These are phyloP conservation scores for Monilinia polystroma DNA, from an alignment of 2,329 filamentous ascomycete species.

Conservation along the genomic window DNA sequence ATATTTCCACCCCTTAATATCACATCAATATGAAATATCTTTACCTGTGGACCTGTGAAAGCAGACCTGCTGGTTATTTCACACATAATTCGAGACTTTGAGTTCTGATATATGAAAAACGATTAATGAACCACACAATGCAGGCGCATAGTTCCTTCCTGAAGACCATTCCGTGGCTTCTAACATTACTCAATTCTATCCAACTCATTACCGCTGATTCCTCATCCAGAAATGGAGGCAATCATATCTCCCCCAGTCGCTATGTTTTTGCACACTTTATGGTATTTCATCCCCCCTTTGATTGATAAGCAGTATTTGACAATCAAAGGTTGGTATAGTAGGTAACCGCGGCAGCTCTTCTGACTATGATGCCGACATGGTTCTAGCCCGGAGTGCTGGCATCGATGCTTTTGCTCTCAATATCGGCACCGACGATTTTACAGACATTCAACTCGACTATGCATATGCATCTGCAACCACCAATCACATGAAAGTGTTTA, in stretches of 20 bases:
- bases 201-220: neutral
- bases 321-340: slow-evolving; percentile 28
- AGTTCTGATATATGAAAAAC: neutral
- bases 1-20: too few species aligned
- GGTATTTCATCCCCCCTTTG: slow-evolving; percentile 4
- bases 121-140: slow-evolving; percentile 6
- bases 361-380: slow-evolving; percentile 30
- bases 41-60: too few species aligned
- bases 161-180: slow-evolving; percentile 11
- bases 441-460: slow-evolving; percentile 34
- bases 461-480: slow-evolving; percentile 36
- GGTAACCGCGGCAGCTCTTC: slow-evolving; percentile 26
- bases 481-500: slow-evolving; percentile 39
- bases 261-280: slow-evolving; percentile 33
- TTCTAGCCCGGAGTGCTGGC: slow-evolving; percentile 35
- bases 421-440: slow-evolving; percentile 38
- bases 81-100: neutral
- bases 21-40: too few species aligned
- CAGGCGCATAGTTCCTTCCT: neutral
- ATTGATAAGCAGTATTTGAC: neutral
- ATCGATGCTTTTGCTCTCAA: slow-evolving; percentile 42
- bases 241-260: neutral
- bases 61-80: too few species aligned
- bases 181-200: neutral
- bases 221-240: neutral